Conservation (phyloP, 768 basidiomycete genomes). For the Xanthoconium purpureum region DNA sequence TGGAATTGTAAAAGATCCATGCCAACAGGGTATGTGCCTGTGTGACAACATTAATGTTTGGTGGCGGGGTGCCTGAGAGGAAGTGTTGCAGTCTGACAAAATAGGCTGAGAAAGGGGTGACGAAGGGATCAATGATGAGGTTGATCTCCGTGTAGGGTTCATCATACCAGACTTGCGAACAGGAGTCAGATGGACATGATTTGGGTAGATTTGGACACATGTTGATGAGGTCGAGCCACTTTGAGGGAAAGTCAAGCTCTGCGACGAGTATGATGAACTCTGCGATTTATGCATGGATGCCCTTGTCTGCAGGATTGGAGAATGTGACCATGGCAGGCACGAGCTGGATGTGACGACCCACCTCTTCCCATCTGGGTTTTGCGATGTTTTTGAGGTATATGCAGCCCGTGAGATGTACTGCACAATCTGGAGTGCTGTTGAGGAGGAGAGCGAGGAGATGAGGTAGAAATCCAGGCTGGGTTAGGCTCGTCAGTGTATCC, state of each 20-base stretch:
- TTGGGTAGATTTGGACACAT: conserved; percentile 47
- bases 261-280: conserved; percentile 93
- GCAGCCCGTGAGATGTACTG: conserved; percentile 77
- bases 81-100: conserved; percentile 60
- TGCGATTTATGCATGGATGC: conserved; percentile 80
- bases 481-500: no score
- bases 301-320: conserved; percentile 68
- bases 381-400: conserved; percentile 92
- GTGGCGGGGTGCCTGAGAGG: conserved; percentile 42
- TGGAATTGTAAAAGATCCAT: conserved; percentile 91
- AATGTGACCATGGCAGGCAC: conserved; percentile 91
- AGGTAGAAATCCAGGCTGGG: conserved; percentile 74
- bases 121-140: conserved; percentile 80
- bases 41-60: conserved; percentile 51
- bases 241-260: conserved; percentile 82
- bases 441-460: conserved; percentile 78
- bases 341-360: conserved; percentile 50
- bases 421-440: conserved; percentile 56
- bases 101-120: conserved; percentile 82
- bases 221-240: conserved; percentile 90
- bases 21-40: conserved; percentile 75
- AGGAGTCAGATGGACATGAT: conserved; percentile 13
- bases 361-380: conserved; percentile 87
- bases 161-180: conserved; percentile 85
- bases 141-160: conserved; percentile 88